Base-by-base conservation (phyloP, 345 rosid species). In the Salix purpurea region DNA sequence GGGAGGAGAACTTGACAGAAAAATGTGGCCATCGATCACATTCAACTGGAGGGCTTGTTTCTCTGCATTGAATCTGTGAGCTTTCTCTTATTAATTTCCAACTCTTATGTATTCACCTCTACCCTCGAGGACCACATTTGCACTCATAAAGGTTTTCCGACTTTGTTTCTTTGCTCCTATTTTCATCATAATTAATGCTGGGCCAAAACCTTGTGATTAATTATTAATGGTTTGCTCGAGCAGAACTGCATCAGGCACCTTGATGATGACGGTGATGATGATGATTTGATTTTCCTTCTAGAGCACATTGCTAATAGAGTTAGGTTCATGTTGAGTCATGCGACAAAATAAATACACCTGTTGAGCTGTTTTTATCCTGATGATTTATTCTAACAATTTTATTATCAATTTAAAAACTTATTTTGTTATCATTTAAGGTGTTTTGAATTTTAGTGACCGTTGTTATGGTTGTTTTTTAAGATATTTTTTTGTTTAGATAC, bases 41-140 rank as follows among this genome's bases (percentile, higher is more conserved):
- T 40, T 40, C 13, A 40, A 40, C 2, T 12, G 1, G 44, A 40
- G 44, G 44, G 44, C 3, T 40, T 11, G 73, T 78, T 80, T 73
- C 36, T 65, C 24, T 74, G 77, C 82, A 77, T 76, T 83, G 70
- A 84, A 72, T 83, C 77, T 30, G 78, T 58, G 77, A 79, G 82
- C 77, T 15, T 77, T 65, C 72, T 62, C 30, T 79, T 24, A n/a
- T 67, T 77, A 50, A 52, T 71, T 71, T 39, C 39, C 9, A 36
- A 0, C 24, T 42, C 21, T 66, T 46, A 21, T 30, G 13, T 23
- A 39, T 46, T 79, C 56, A 28, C 12, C 58, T 58, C 74, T 71
- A 39, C 24, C n/a, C 3, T 2, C 21, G 21, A 36, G 78, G 82
- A 81, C 78, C 84, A 58, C 69, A 19, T 56, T 12, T 14, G 66